Conservation (phyloP, 257 asterid genomes). For the Leonotis leonurus region DNA sequence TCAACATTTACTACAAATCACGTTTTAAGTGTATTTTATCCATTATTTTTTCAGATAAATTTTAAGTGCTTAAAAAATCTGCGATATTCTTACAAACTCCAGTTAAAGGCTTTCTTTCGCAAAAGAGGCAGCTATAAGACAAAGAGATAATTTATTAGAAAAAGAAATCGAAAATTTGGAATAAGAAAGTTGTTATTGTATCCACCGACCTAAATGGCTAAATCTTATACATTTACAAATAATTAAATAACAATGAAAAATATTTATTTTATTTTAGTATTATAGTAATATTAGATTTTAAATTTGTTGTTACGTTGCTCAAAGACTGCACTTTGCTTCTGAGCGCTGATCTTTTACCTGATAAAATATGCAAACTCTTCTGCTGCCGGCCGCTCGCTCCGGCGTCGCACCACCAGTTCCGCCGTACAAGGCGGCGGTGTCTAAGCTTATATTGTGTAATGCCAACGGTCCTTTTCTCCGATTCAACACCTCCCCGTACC, state of each 20-base stretch:
- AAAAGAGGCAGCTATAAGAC: too few species aligned
- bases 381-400: slow-evolving; percentile 69
- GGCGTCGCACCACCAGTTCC: slow-evolving; percentile 40
- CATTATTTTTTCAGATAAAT: too few species aligned
- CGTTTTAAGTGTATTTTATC: too few species aligned
- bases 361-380: slow-evolving; percentile 67
- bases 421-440: slow-evolving; percentile 20
- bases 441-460: slow-evolving; percentile 8
- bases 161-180: too few species aligned
- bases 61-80: too few species aligned
- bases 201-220: too few species aligned
- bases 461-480: slow-evolving; percentile 20
- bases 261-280: background rate
- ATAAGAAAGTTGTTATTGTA: too few species aligned
- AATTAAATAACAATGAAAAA: background rate
- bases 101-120: too few species aligned
- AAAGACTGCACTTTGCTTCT: slow-evolving; percentile 1
- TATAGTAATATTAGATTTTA: background rate
- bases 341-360: background rate
- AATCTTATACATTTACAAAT: too few species aligned
- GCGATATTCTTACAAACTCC: too few species aligned
- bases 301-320: background rate
- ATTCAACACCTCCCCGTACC: slow-evolving; percentile 19
- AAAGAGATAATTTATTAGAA: too few species aligned
- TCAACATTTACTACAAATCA: background rate